These are phyloP conservation scores for Talaromyces sp. DNA, from an alignment of 2,329 filamentous ascomycete species.

Conservation along the genomic window DNA sequence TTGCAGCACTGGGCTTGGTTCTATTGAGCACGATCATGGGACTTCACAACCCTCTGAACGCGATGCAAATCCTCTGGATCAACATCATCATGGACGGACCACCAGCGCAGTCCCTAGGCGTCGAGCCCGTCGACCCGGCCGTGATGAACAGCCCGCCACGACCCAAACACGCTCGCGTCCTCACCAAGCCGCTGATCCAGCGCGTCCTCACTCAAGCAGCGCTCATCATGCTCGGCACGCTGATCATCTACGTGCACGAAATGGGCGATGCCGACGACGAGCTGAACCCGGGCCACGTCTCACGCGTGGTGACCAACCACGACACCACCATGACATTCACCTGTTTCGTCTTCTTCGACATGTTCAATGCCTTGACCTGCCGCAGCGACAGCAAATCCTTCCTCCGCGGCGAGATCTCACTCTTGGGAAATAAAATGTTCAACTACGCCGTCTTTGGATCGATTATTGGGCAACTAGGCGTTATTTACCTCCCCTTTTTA, in stretches of 20 bases:
- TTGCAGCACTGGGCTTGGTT: slow-evolving; percentile 84
- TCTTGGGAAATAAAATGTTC: slow-evolving; percentile 88
- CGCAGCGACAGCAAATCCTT: slow-evolving; percentile 87
- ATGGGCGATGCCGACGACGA: slow-evolving; percentile 65
- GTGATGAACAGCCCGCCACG: slow-evolving; percentile 91
- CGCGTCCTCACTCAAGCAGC: slow-evolving; percentile 82
- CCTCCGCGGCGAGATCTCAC: slow-evolving; percentile 73
- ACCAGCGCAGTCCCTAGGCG: slow-evolving; percentile 91
- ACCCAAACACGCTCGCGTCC: slow-evolving; percentile 77
- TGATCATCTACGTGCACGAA: slow-evolving; percentile 85
- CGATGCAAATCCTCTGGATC: slow-evolving; percentile 98
- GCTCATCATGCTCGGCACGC: slow-evolving; percentile 89
- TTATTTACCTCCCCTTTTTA: slow-evolving; percentile 91
- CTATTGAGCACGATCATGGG: slow-evolving; percentile 88
- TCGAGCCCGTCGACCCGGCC: slow-evolving; percentile 88
- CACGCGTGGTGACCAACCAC: slow-evolving; percentile 71
- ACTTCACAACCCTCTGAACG: slow-evolving; percentile 91
- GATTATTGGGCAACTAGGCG: slow-evolving; percentile 77
- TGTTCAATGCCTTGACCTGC: slow-evolving; percentile 97
- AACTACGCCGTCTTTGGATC: slow-evolving; percentile 90
- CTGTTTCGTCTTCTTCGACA: slow-evolving; percentile 97
- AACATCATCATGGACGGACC: slow-evolving; percentile 99
- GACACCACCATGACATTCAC: slow-evolving; percentile 99
- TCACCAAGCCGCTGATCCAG: slow-evolving; percentile 76
- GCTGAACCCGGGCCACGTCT: slow-evolving; percentile 32